A percentile compares a stretch with the other conserved stretches of the same genome.
These are phyloP conservation scores for Ulvella scutata DNA, from an alignment of 139 green algal genomes.

Conservation along the genomic window DNA sequence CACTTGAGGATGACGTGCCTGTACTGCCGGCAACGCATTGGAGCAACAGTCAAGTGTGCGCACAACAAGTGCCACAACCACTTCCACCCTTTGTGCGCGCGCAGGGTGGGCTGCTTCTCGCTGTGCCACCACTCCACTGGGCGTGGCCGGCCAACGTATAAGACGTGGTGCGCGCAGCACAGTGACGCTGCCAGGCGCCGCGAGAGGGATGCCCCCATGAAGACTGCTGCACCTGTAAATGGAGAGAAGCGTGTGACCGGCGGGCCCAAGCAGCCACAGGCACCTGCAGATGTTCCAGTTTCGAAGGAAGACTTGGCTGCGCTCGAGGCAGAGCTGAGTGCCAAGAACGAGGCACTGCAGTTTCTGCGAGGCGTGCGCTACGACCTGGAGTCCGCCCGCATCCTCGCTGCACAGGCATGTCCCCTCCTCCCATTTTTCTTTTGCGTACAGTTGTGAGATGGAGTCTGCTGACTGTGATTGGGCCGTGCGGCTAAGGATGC, in stretches of 20 bases:
- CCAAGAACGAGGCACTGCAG: conserved; percentile 9
- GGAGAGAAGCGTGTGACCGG: background rate
- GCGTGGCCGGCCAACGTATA: conserved; percentile 14
- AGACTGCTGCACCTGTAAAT: conserved; percentile 2
- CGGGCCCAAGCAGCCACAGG: background rate
- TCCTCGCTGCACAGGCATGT: conserved; percentile 16
- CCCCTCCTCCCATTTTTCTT: background rate
- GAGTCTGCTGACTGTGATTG: background rate
- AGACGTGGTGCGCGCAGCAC: conserved; percentile 54
- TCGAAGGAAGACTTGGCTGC: background rate
- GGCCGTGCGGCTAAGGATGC: background rate
- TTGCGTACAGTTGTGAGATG: background rate
- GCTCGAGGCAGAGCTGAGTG: conserved; percentile 14
- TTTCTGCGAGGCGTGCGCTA: conserved; percentile 14
- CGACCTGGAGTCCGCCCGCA: conserved; percentile 24
- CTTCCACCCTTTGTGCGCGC: conserved; percentile 72
- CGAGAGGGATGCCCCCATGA: background rate
- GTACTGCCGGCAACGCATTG: conserved; percentile 19
- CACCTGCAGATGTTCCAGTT: background rate
- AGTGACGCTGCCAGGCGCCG: conserved; percentile 12
- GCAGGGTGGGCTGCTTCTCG: conserved; percentile 42
- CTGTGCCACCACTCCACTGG: background rate
- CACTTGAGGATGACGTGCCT: conserved; percentile 15
- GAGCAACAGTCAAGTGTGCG: conserved; percentile 36
- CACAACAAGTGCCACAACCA: conserved; percentile 15